Evolutionary conservation across 2,329 filamentous ascomycete genomes (phyloP), one percentile per base, ranked within the genome.

Genomic region (Davidsoniella eucalypti): DNA sequence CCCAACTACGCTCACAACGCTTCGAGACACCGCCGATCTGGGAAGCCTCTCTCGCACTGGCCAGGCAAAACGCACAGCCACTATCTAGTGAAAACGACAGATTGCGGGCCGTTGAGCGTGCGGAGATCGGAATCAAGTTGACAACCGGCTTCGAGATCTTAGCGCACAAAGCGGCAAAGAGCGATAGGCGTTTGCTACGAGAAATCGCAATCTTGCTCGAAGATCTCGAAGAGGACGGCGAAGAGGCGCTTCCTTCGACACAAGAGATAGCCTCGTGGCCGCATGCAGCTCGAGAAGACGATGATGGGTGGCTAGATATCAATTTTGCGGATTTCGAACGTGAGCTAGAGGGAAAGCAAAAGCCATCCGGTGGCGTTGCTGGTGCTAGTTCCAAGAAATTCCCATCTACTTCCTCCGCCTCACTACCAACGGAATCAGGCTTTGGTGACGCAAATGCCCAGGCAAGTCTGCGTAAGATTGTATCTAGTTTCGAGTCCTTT

Each of bases 61-160:
- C 46, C 14, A 47, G 43, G 3, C 21, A 43, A 6, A 18, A 18
- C 14, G 53, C 29, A 33, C 41, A 2, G 14, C 10, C 18, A 8
- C 41, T 9, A 14, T 3, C 16, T 9, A n/a, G 7, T 9, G 17
- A 10, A 12, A 18, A 43, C 9, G 18, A 14, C 8, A n/a, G 9
- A 3, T 5, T 5, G 12, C 7, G 50, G 44, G 46, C 60, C 8
- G 57, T 61, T 16, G 65, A 61, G 57, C 65, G 68, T n/a, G 55
- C 74, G 1, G 82, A 90, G 51, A 68, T 84, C 39, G 88, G 88
- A 9, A 90, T 95, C 81, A 96, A 96, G 61, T 65, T 96, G 8
- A 76, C 86, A 0, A 87, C 82, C 57, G 92, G 90, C 0, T 87
- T 94, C 58, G 90, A 98, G 64, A 92, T 96, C 73, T 71, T 96